Conservation (phyloP, 2,329 filamentous ascomycete genomes). For the Nannizziopsis barbatae region DNA sequence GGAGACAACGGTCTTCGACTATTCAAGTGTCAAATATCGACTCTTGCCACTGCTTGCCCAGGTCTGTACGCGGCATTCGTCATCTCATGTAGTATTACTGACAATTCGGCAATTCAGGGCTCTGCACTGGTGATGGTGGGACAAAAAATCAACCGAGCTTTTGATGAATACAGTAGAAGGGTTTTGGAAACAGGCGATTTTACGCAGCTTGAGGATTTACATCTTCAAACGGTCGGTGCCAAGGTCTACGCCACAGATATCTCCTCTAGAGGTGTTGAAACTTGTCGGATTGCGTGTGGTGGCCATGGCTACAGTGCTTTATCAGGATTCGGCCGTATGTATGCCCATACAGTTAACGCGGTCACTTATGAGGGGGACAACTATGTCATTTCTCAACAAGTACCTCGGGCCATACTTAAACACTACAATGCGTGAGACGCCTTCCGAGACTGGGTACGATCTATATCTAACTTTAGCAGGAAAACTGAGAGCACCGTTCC, state of each 20-base stretch:
- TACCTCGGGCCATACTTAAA: conserved; percentile 21
- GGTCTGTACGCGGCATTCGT: conserved; percentile 8
- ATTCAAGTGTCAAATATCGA: conserved; percentile 19
- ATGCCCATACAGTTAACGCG: conserved; percentile 20
- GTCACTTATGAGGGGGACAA: conserved; percentile 34
- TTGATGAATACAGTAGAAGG: conserved; percentile 16
- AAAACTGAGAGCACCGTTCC: conserved; percentile 17
- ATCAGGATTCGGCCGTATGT: conserved; percentile 25
- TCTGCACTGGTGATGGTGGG: conserved; percentile 17
- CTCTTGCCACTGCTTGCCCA: conserved; percentile 18
- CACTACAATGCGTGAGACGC: conserved; percentile 16
- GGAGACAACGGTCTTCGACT: conserved; percentile 18
- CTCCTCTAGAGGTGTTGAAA: conserved; percentile 17
- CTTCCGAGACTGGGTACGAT: not conserved
- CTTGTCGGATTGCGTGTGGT: conserved; percentile 23
- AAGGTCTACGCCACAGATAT: conserved; percentile 20
- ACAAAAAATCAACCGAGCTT: conserved; percentile 18
- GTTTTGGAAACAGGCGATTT: conserved; percentile 18
- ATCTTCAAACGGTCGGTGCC: conserved; percentile 19
- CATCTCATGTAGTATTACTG: not conserved
- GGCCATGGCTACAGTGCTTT: conserved; percentile 31
- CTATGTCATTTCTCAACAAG: conserved; percentile 33
- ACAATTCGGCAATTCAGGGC: conserved; percentile 4
- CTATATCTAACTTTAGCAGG: not conserved
- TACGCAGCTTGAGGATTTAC: conserved; percentile 18